phyloP scores from a whole-genome alignment of 306 rosid genomes.

The Quercus ilex region DNA sequence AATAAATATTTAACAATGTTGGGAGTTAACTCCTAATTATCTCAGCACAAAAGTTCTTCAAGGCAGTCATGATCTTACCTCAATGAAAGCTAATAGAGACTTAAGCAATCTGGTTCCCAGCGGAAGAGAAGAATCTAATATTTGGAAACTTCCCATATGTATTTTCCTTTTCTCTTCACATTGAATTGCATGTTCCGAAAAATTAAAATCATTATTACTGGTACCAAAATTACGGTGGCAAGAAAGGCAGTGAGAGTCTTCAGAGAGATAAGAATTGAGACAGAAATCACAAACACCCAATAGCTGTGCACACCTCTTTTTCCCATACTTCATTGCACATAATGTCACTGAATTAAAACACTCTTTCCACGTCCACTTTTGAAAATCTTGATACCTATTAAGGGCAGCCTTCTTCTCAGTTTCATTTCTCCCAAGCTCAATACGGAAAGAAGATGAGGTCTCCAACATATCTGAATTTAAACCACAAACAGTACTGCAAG shows the following conservation, averaged over 20 bases:
- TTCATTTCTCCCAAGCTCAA: slow-evolving; percentile 78
- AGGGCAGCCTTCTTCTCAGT: slow-evolving; percentile 70
- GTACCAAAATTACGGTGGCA: slow-evolving; percentile 67
- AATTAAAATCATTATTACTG: slow-evolving; percentile 38
- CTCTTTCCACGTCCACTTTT: slow-evolving; percentile 89
- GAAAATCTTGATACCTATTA: slow-evolving; percentile 83
- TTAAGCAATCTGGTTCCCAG: slow-evolving; percentile 71
- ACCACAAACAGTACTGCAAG: slow-evolving; percentile 62
- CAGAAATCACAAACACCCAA: slow-evolving; percentile 71
- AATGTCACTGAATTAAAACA: slow-evolving; percentile 59
- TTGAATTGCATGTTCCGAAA: slow-evolving; percentile 61
- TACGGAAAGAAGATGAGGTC: slow-evolving; percentile 70
- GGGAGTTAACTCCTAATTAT: background rate
- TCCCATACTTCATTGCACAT: slow-evolving; percentile 68
- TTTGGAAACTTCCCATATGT: slow-evolving; percentile 31
- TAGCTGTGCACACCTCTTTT: slow-evolving; percentile 63
- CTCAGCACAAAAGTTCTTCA: background rate
- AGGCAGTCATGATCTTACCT: slow-evolving; percentile 55
- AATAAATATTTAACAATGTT: slow-evolving; percentile 3
- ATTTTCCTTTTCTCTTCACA: slow-evolving; percentile 51
- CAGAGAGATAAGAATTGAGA: slow-evolving; percentile 54
- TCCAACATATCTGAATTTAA: slow-evolving; percentile 50
- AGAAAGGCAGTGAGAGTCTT: slow-evolving; percentile 73
- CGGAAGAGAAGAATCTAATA: slow-evolving; percentile 65
- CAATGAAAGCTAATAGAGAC: slow-evolving; percentile 62